phyloP scores from a whole-genome alignment of 73 alveolate genomes.

The Symbiodinium natans region DNA sequence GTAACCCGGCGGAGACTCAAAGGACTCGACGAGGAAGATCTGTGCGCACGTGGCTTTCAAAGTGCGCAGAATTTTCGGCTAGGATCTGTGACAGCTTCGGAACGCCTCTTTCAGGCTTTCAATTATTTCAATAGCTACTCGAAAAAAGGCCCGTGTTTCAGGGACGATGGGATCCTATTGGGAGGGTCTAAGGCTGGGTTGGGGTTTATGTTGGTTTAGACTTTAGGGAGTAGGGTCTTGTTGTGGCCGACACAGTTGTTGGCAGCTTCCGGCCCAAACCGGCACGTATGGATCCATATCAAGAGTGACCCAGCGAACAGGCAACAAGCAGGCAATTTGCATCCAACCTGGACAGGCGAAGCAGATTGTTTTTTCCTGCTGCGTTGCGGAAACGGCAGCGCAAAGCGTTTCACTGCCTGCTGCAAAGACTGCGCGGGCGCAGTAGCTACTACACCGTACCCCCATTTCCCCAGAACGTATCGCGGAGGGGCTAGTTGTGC shows the following conservation, averaged over 20 bases:
- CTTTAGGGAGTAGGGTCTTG: too few relatives aligned
- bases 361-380: not conserved
- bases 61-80: not conserved
- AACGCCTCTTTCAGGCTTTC: not conserved
- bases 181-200: not conserved
- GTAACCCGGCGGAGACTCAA: not conserved
- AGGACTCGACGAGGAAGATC: not conserved
- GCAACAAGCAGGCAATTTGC: too few relatives aligned
- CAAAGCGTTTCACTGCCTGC: slow-evolving; percentile 4
- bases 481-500: too few relatives aligned
- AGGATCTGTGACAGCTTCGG: not conserved
- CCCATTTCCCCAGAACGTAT: too few relatives aligned
- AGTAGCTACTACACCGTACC: too few relatives aligned
- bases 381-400: not conserved
- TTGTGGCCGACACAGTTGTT: too few relatives aligned
- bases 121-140: not conserved
- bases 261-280: slow-evolving; percentile 7
- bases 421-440: slow-evolving; percentile 1
- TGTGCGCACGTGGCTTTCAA: not conserved
- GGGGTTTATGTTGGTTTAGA: too few relatives aligned
- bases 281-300: too few relatives aligned
- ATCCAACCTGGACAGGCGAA: too few relatives aligned
- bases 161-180: not conserved
- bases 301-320: too few relatives aligned
- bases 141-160: not conserved